Evolutionary conservation across 495 filamentous ascomycete genomes (phyloP).

Genomic region (Ascodesmis nigricans): DNA sequence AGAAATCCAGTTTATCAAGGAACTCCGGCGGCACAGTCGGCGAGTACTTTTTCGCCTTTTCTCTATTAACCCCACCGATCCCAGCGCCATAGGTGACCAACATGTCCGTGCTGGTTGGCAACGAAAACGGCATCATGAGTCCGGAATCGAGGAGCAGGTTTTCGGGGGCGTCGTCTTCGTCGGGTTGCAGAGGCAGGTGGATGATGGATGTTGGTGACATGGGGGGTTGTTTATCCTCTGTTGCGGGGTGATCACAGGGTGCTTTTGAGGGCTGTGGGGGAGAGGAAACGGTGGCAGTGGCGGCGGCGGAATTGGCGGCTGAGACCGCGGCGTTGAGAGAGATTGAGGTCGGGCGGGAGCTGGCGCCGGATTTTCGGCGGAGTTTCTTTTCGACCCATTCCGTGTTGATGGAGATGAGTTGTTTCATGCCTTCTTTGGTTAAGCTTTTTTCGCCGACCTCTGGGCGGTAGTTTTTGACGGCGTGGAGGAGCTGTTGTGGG

Average conservation of each 20-base stretch:
- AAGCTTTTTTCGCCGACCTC: constrained; percentile 91
- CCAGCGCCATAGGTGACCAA: constrained; percentile 84
- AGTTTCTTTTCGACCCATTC: constrained; percentile 14
- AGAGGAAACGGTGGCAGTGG: not conserved
- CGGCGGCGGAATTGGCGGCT: not conserved
- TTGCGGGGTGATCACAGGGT: constrained; percentile 1
- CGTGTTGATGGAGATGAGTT: constrained; percentile 57
- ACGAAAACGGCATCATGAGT: constrained; percentile 77
- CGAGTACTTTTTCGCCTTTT: constrained; percentile 87
- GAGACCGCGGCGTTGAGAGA: not conserved
- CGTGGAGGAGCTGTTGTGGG: constrained; percentile 76
- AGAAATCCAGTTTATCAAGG: constrained; percentile 63
- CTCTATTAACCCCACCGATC: constrained; percentile 75
- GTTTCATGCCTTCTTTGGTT: constrained; percentile 66
- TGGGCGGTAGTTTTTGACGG: constrained; percentile 74
- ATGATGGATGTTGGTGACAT: constrained; percentile 13
- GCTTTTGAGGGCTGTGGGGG: constrained; percentile 1
- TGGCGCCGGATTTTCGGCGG: constrained; percentile 13
- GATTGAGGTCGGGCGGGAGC: constrained; percentile 6
- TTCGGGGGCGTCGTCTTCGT: constrained; percentile 40
- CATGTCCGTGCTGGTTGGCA: constrained; percentile 96
- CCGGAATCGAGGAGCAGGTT: constrained; percentile 67
- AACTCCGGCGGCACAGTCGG: constrained; percentile 89
- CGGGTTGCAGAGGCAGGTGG: constrained; percentile 14
- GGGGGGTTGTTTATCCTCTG: constrained; percentile 7